Evolutionary conservation across 2,329 filamentous ascomycete genomes (phyloP), one percentile per base, ranked within the genome.

Genomic region (Incumbomyces delicatus): DNA sequence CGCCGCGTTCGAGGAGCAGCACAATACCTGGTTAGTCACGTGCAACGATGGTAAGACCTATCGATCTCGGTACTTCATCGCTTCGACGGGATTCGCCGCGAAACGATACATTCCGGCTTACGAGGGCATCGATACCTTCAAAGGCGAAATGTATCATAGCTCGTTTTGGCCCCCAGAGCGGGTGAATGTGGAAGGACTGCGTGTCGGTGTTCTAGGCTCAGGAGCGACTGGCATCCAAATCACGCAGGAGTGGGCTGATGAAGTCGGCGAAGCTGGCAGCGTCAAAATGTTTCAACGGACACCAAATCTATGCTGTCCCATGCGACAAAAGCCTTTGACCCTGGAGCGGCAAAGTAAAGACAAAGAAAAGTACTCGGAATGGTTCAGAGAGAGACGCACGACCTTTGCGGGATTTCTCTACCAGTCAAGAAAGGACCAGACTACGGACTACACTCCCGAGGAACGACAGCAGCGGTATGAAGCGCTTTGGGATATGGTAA

Each of bases 211-310:
- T 3, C 79, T 81, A 34, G 78, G 78, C n/a, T 80, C 80, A 43
- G 78, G 78, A 6, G 50, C 78, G 0, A 77, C 78, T 0, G 80
- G 80, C 1, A 73, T 83, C 1, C 80, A 84, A 53, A 73, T 81
- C 38, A 70, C 73, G 0, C 80, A 85, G 53, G 77, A 77, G 41
- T 75, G 74, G 60, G 75, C 71, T 1, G 73, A 73, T 1, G 59
- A 68, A 7, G 77, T 72, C 0, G 69, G 66, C 3, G 61, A 73
- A 8, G n/a, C n/a, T n/a, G n/a, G n/a, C n/a, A n/a, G n/a, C 1
- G 54, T 85, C 10, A 72, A 64, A 3, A 55, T 63, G 1, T 65
- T 83, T 60, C 77, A 83, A 55, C 73, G 81, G 7, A 83, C 78
- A 1, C 80, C 81, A 0, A 85, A 84, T 53, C 8, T 27, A 8